Conservation (phyloP, 345 rosid species). For the Ceriops tagal region DNA sequence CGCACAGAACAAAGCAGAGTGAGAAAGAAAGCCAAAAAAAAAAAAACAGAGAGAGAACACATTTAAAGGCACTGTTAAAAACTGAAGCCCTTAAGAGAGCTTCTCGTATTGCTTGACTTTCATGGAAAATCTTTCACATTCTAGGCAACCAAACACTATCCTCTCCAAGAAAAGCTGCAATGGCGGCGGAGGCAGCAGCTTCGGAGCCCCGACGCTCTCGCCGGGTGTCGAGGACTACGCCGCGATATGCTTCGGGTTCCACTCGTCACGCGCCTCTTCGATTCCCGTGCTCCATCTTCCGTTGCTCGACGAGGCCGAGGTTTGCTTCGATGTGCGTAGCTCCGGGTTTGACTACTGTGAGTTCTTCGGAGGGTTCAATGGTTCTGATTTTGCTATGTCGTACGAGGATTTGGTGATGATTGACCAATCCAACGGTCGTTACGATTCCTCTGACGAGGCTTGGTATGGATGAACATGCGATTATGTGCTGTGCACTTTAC, state of each 20-base stretch:
- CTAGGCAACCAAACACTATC: slow-evolving; percentile 42
- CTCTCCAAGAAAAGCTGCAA: slow-evolving; percentile 25
- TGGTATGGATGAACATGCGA: slow-evolving; percentile 59
- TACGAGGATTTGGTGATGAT: slow-evolving; percentile 52
- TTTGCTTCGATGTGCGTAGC: slow-evolving; percentile 60
- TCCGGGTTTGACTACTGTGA: slow-evolving; percentile 63
- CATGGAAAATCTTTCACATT: slow-evolving; percentile 68
- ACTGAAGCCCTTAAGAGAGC: background rate
- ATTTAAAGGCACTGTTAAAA: background rate
- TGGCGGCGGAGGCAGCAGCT: slow-evolving; percentile 7
- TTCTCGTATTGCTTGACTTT: slow-evolving; percentile 3
- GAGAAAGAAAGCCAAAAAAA: background rate
- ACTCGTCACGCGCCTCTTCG: slow-evolving; percentile 65
- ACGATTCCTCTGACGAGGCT: slow-evolving; percentile 69
- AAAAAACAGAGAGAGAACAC: too few relatives aligned
- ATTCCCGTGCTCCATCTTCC: slow-evolving; percentile 93
- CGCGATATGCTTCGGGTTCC: slow-evolving; percentile 77
- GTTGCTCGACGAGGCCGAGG: slow-evolving; percentile 37
- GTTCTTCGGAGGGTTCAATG: slow-evolving; percentile 62
- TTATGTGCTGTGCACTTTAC: background rate
- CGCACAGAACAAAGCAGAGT: background rate
- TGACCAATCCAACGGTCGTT: slow-evolving; percentile 35
- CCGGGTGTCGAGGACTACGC: slow-evolving; percentile 79
- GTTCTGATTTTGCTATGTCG: slow-evolving; percentile 57
- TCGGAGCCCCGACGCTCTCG: slow-evolving; percentile 51